A percentile compares a stretch with the other conserved stretches of the same genome.
These are phyloP conservation scores for Panicum virgatum DNA, from an alignment of 202 grass and related monocot genomes.

Conservation along the genomic window DNA sequence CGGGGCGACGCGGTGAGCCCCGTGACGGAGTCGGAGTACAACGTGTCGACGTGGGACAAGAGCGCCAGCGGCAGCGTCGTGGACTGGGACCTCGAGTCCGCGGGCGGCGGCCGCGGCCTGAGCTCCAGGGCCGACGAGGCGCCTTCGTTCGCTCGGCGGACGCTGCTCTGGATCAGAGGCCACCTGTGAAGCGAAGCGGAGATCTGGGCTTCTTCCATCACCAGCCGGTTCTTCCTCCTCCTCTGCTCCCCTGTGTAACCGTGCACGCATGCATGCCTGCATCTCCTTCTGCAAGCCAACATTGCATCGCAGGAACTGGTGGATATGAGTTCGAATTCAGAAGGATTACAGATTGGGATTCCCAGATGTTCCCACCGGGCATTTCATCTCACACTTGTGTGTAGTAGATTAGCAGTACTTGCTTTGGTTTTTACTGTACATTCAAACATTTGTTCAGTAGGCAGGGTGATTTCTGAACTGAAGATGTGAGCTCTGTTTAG, in stretches of 20 bases:
- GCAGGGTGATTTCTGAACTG: neutral
- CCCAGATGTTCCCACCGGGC: neutral
- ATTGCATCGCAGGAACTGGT: neutral
- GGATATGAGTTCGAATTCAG: slow-evolving; percentile 25
- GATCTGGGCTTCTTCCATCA: neutral
- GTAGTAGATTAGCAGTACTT: neutral
- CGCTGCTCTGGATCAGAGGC: slow-evolving; percentile 83
- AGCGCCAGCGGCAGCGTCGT: slow-evolving; percentile 60
- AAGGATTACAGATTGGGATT: slow-evolving; percentile 7
- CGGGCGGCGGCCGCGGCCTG: neutral
- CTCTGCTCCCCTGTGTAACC: neutral
- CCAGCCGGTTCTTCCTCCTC: neutral
- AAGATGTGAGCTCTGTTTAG: slow-evolving; percentile 14
- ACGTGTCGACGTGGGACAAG: slow-evolving; percentile 73
- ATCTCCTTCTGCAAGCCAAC: neutral
- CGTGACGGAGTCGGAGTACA: slow-evolving; percentile 77
- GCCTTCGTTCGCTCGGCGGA: slow-evolving; percentile 77
- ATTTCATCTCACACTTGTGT: slow-evolving; percentile 14
- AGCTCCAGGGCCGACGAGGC: slow-evolving; percentile 66
- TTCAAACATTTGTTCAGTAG: slow-evolving; percentile 16
- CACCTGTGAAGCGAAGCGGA: slow-evolving; percentile 36
- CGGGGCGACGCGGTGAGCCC: slow-evolving; percentile 58
- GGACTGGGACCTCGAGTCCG: slow-evolving; percentile 70
- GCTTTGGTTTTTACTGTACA: slow-evolving; percentile 23
- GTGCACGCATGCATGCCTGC: neutral